Evolutionary conservation across 2,329 filamentous ascomycete species (phyloP).

Genomic region (Podosphaera leucotricha): DNA sequence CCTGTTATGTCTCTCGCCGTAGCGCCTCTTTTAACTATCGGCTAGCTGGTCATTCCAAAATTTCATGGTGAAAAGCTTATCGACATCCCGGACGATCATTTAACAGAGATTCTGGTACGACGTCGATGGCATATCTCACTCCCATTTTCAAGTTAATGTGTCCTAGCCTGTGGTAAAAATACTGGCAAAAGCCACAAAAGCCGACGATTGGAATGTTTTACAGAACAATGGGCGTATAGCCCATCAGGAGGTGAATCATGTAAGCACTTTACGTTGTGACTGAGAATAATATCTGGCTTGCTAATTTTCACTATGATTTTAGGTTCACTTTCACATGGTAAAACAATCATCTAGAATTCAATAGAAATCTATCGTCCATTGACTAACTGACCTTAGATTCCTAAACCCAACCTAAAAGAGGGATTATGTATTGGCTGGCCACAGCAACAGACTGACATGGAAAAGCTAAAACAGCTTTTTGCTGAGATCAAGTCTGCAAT

Average conservation of each 20-base stretch:
- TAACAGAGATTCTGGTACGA: slow-evolving; percentile 56
- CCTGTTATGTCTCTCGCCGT: slow-evolving; percentile 3
- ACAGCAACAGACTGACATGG: slow-evolving; percentile 51
- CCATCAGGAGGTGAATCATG: slow-evolving; percentile 83
- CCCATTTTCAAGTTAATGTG: neutral
- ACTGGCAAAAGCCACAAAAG: slow-evolving; percentile 53
- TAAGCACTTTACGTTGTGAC: slow-evolving; percentile 21
- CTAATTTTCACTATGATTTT: neutral
- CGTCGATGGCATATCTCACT: neutral
- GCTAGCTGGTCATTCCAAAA: slow-evolving; percentile 78
- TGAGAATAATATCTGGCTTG: neutral
- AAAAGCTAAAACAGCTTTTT: slow-evolving; percentile 51
- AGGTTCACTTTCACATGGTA: slow-evolving; percentile 91
- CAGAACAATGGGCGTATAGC: slow-evolving; percentile 90
- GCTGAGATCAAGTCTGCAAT: slow-evolving; percentile 83
- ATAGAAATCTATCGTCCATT: neutral
- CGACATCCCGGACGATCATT: slow-evolving; percentile 77
- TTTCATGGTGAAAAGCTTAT: slow-evolving; percentile 74
- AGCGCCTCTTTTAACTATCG: slow-evolving; percentile 1
- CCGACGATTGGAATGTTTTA: slow-evolving; percentile 70
- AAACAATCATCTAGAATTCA: slow-evolving; percentile 7
- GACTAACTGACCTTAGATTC: slow-evolving; percentile 37
- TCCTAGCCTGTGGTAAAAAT: slow-evolving; percentile 59
- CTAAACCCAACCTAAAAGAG: slow-evolving; percentile 68
- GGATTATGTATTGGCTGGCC: slow-evolving; percentile 70